Base-by-base conservation (phyloP, 768 basidiomycete species). In the Lactifluus subvellereus region DNA sequence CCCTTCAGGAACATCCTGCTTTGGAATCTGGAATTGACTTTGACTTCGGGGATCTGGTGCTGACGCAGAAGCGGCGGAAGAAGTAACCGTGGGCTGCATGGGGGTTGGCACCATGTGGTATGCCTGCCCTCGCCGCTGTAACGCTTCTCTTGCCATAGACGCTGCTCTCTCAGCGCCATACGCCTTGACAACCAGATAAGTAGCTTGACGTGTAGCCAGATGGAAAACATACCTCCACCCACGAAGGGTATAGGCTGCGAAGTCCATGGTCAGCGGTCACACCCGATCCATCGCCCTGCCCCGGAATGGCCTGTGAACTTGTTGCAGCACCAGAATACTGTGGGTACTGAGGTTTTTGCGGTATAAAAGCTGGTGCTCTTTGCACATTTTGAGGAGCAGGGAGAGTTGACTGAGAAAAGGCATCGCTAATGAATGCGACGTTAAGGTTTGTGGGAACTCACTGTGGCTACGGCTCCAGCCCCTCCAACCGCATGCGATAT, bases 211-310 rank as follows among this genome's bases (percentile, higher is more conserved):
- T 33, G 38, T 42, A 4, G 20, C n/a, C 33, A 59, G 27, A 54
- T n/a, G 30, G 35, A 14, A 53, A 4, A 49, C 57, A 54, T 63
- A 63, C 62, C 51, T 13, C 54, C 16, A 40, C 27, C 62, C 57
- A 54, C 13, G 52, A 48, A 32, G 50, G 1, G 38, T 63, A 59
- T n/a, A 6, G 33, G 27, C 38, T 30, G 16, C 30, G n/a, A 27
- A 16, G 35, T 11, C 3, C 43, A 16, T 54, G 38, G 30, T 16
- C 33, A 22, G 38, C 8, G n/a, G 20, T 59, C 37, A 40, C 11
- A 13, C 18, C 30, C 10, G 57, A 54, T 16, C 16, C 20, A 40
- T 13, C 32, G 2, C 37, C 37, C 3, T 22, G 51, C 30, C 51
- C 35, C 20, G 9, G 20, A 16, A n/a, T 49, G 30, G 37, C 20